These are phyloP conservation scores for Pleurotus tuoliensis DNA, from an alignment of 768 basidiomycete species.

Conservation along the genomic window DNA sequence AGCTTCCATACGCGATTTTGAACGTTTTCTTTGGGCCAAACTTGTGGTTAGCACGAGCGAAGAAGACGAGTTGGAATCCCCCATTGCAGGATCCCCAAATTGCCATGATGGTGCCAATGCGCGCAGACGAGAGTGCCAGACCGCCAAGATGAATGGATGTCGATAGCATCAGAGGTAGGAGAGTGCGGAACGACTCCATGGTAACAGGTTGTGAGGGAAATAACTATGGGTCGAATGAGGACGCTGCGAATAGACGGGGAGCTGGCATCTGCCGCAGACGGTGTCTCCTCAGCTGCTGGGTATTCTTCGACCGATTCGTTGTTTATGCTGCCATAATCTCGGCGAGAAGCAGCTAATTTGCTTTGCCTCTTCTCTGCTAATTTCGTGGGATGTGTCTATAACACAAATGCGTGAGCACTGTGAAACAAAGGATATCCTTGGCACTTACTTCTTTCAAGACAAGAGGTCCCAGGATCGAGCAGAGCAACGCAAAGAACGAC, in stretches of 20 bases:
- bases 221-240: constrained; percentile 19
- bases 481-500: not conserved
- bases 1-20: constrained; percentile 26
- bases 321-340: not conserved
- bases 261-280: not conserved
- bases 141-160: constrained; percentile 51
- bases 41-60: constrained; percentile 45
- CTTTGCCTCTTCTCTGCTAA: not conserved
- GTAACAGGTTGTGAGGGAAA: constrained; percentile 22
- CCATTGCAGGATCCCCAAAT: constrained; percentile 49
- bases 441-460: constrained; percentile 25
- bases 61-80: constrained; percentile 47
- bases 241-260: constrained; percentile 18
- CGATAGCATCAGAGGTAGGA: constrained; percentile 26
- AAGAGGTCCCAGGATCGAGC: constrained; percentile 16
- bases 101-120: constrained; percentile 46
- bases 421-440: not conserved
- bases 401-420: not conserved
- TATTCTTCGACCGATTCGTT: constrained; percentile 11
- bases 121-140: constrained; percentile 46
- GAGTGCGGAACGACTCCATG: constrained; percentile 14
- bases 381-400: not conserved
- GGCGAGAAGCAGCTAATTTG: too few species aligned
- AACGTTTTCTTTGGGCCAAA: constrained; percentile 54
- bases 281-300: not conserved